Percentiles rank a stretch among this genome's conserved stretches.
Conservation (phyloP, 306 rosid species). For the Luffa acutangula region DNA sequence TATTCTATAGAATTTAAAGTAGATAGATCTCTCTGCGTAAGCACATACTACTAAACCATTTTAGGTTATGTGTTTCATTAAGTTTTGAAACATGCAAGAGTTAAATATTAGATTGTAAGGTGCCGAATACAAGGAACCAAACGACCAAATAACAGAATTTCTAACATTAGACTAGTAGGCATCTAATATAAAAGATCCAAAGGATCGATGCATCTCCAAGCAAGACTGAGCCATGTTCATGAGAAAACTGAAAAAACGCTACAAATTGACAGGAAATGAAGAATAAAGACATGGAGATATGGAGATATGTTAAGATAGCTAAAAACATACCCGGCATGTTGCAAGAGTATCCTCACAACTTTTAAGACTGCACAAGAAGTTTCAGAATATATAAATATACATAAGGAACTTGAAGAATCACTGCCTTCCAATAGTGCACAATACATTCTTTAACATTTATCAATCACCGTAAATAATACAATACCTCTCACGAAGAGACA, state of each 20-base stretch:
- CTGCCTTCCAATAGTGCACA: not conserved
- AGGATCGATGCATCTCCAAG: not conserved
- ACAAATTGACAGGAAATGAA: not conserved
- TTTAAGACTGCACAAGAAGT: constrained; percentile 62
- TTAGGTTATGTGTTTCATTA: not conserved
- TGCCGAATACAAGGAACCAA: not conserved
- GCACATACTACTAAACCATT: not conserved
- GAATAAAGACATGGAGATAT: not conserved
- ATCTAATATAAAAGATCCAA: not conserved
- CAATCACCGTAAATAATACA: not conserved
- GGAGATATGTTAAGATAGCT: not conserved
- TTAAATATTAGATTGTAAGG: not conserved
- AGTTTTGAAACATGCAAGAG: not conserved
- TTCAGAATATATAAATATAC: not conserved
- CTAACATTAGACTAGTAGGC: not conserved
- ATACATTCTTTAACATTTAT: not conserved
- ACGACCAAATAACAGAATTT: not conserved
- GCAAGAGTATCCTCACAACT: constrained; percentile 54
- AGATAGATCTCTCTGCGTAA: not conserved
- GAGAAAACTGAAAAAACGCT: not conserved
- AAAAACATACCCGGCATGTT: constrained; percentile 53
- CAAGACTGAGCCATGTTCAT: not conserved
- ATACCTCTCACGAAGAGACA: constrained; percentile 92
- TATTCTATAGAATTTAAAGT: not conserved
- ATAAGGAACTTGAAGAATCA: constrained; percentile 8